Percentiles rank a stretch among this genome's conserved stretches.
Evolutionary conservation across 441 rosid species (phyloP).

Genomic region (Kokia cookei): DNA sequence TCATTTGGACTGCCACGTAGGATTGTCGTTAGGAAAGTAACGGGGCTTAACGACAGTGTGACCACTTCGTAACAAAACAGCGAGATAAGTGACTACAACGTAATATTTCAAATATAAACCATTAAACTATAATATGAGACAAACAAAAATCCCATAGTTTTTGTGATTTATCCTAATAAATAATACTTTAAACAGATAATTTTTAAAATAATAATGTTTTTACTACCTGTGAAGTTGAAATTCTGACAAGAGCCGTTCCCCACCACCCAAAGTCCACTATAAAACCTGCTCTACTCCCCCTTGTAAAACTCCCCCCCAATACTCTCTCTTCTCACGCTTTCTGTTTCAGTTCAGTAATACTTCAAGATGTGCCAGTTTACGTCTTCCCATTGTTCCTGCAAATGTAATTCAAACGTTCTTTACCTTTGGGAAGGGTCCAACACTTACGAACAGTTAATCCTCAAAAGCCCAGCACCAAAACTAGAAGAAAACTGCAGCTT

Average conservation of each 20-base stretch:
- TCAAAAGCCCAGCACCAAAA: constrained; percentile 16
- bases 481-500: constrained; percentile 2
- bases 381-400: constrained; percentile 15
- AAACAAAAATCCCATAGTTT: too few species aligned
- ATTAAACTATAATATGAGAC: too few species aligned
- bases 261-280: constrained; percentile 13
- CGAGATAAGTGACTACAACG: too few species aligned
- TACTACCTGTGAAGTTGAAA: not conserved
- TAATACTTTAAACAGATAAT: too few species aligned
- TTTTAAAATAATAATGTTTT: too few species aligned
- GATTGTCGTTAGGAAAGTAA: too few species aligned
- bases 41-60: too few species aligned
- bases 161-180: too few species aligned
- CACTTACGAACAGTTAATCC: constrained; percentile 24
- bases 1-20: too few species aligned
- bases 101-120: too few species aligned
- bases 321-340: not conserved
- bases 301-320: not conserved
- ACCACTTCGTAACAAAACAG: too few species aligned
- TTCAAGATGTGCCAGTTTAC: constrained; percentile 33
- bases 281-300: constrained; percentile 17
- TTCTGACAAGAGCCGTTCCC: not conserved
- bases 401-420: constrained; percentile 11
- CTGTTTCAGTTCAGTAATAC: not conserved
- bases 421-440: constrained; percentile 15